Conservation (phyloP, 2,329 filamentous ascomycete species). For the Alternaria longipes region DNA sequence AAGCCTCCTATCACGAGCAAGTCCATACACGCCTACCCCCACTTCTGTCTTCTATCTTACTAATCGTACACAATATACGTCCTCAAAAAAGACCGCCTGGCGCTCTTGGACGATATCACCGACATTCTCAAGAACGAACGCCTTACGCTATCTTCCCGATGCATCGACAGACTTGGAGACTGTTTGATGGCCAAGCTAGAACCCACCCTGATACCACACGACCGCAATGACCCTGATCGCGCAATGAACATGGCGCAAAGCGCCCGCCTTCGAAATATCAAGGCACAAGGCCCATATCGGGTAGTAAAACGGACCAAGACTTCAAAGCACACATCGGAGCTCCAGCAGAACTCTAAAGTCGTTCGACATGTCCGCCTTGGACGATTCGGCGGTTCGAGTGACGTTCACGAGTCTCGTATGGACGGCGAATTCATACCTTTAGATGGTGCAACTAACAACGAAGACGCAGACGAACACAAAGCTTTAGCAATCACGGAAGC, state of each 20-base stretch:
- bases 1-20: neutral
- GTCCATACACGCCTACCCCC: neutral
- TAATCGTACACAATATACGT: neutral
- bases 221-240: neutral
- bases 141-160: neutral
- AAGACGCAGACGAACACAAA: neutral
- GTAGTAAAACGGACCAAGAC: neutral
- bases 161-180: neutral
- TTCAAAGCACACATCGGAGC: neutral
- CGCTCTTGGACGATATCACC: neutral
- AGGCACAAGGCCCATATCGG: too few species aligned
- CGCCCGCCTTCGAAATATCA: neutral
- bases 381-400: fast-evolving
- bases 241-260: neutral
- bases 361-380: neutral
- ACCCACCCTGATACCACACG: neutral
- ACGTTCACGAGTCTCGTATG: neutral
- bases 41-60: neutral
- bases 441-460: neutral
- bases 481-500: neutral
- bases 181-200: neutral
- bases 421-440: neutral
- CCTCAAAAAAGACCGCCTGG: neutral
- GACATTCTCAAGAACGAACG: neutral
- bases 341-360: neutral